A percentile compares a stretch with the other conserved stretches of the same genome.
phyloP scores from a whole-genome alignment of 2,329 filamentous ascomycete genomes.

The Calonectria multiphialidica region DNA sequence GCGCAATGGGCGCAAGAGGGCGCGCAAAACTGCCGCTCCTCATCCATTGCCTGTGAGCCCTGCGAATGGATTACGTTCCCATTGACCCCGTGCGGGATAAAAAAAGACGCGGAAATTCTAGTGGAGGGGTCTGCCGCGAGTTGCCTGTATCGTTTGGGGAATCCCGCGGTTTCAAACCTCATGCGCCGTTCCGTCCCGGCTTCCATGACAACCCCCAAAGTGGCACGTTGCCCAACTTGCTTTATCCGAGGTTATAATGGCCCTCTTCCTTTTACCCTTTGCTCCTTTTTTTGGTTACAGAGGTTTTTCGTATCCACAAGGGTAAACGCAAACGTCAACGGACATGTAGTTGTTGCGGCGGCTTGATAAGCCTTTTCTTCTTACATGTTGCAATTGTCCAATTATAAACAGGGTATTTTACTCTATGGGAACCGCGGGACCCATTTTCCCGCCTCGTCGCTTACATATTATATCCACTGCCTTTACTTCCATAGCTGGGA shows the following conservation, averaged over 20 bases:
- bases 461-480: constrained; percentile 15
- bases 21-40: constrained; percentile 16
- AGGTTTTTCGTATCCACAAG: background rate
- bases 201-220: constrained; percentile 6
- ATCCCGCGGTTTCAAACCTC: background rate
- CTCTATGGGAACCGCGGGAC: too few relatives aligned
- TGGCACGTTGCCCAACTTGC: background rate
- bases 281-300: background rate
- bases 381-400: constrained; percentile 7
- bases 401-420: constrained; percentile 4
- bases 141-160: background rate
- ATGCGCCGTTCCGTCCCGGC: background rate
- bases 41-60: too few relatives aligned
- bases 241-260: constrained; percentile 16
- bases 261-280: constrained; percentile 5
- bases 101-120: background rate
- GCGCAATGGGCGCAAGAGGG: background rate
- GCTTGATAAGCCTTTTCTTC: constrained; percentile 1
- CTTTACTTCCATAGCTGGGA: constrained; percentile 30
- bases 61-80: constrained; percentile 16
- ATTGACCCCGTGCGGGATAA: background rate
- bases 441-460: background rate
- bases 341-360: background rate
- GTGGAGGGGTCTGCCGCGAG: background rate
- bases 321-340: constrained; percentile 1